phyloP scores from a whole-genome alignment of 108 stramenopile species.

The Cyclotella cryptica region DNA sequence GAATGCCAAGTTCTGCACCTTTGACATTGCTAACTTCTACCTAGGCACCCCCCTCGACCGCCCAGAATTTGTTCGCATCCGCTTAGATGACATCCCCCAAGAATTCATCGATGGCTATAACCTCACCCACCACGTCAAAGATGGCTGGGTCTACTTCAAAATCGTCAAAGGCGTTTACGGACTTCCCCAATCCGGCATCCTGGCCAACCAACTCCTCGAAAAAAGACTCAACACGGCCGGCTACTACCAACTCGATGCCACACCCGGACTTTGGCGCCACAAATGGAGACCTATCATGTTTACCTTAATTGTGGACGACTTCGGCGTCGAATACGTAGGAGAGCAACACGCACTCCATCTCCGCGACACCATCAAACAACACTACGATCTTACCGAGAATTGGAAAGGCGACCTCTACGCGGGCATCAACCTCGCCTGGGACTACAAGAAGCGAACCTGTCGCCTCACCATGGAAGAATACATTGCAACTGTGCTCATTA shows the following conservation, averaged over 20 bases:
- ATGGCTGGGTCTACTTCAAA: slow-evolving; percentile 25
- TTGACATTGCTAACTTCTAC: slow-evolving; percentile 45
- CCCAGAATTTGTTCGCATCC: slow-evolving; percentile 50
- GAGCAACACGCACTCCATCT: slow-evolving; percentile 45
- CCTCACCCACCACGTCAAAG: background rate
- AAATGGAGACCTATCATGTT: slow-evolving; percentile 5
- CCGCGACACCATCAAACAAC: slow-evolving; percentile 17
- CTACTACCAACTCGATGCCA: slow-evolving; percentile 16
- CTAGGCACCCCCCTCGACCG: slow-evolving; percentile 38
- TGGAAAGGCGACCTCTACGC: slow-evolving; percentile 32
- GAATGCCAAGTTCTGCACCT: slow-evolving; percentile 33
- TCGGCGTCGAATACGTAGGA: slow-evolving; percentile 53
- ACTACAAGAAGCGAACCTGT: slow-evolving; percentile 40
- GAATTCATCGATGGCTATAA: slow-evolving; percentile 44
- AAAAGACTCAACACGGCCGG: slow-evolving; percentile 19
- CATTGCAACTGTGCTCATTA: slow-evolving; percentile 33
- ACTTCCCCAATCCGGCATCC: slow-evolving; percentile 46
- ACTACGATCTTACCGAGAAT: slow-evolving; percentile 39
- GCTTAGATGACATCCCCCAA: slow-evolving; percentile 19
- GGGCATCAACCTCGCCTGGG: slow-evolving; percentile 49
- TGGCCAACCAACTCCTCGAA: slow-evolving; percentile 25
- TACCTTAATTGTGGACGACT: slow-evolving; percentile 52
- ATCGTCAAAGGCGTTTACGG: slow-evolving; percentile 56
- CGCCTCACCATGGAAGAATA: slow-evolving; percentile 58
- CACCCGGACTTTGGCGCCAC: slow-evolving; percentile 55